Base-by-base conservation (phyloP, 1,139 yeast species). In the Taphrina flavorubra region DNA sequence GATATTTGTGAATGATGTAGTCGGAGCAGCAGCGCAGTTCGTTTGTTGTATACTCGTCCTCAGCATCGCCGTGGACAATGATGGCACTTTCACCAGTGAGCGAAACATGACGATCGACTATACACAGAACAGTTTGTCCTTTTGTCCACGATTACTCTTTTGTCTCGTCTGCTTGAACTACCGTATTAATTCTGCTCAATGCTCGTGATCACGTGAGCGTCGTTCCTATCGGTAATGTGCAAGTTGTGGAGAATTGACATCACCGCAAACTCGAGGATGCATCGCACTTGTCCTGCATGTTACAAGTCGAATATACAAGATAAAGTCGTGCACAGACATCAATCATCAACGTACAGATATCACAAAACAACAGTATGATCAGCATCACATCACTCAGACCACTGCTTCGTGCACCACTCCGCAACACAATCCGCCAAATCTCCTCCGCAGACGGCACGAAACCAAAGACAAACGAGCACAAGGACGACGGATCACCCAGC, bases 401-500 rank as follows among this genome's bases (percentile, higher is more conserved):
- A 49, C 6, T 49, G 31, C 53, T 49, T n/a, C 53, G 53, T 25
- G 36, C 53, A 11, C 37, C 53, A 20, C 36, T 49, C 1, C 57
- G 57, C 11, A 31, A 40, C n/a, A 16, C 57, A 16, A 34, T 56
- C 36, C 62, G 62, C 25, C 53, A 42, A 31, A n/a, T 20, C 13
- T 25, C 62, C 13, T 25, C 62, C 13, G 14, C 60, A 6, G 40
- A 51, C 13, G 65, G 65, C 51, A 63, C 61, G 31, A 46, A 46
- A n/a, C 67, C 67, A 34, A 53, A 63, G 56, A 63, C 61, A 3
- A 46, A 53, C 31, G 67, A 63, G 31, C 34, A 49, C 39, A 18
- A 63, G 31, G 47, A 63, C 25, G 67, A 63, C 25, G 67, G 67
- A 18, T 42, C 59, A 6, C 61, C 67, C 39, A 18, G 55, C n/a